These are phyloP conservation scores for Euphorbia peplus DNA, from an alignment of 345 rosid species.

Conservation along the genomic window DNA sequence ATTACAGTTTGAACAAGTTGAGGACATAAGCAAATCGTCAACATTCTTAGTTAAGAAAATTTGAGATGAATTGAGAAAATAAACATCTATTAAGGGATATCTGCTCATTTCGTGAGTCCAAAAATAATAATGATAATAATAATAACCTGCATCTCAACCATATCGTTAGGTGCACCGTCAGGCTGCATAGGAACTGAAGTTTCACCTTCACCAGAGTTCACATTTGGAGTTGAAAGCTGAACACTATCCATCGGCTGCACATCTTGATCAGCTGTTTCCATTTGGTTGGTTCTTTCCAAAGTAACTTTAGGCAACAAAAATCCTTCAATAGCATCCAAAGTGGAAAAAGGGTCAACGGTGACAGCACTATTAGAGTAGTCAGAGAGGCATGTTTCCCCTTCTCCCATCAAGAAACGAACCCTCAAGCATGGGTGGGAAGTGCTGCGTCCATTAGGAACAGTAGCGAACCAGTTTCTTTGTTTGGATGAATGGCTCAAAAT, in stretches of 20 bases:
- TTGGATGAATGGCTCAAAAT: constrained; percentile 50
- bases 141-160: constrained; percentile 62
- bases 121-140: too few relatives aligned
- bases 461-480: constrained; percentile 57
- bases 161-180: constrained; percentile 35
- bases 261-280: constrained; percentile 32
- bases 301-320: constrained; percentile 63
- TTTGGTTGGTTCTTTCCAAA: constrained; percentile 29
- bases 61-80: background rate
- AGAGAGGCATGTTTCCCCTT: constrained; percentile 62
- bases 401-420: constrained; percentile 64
- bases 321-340: constrained; percentile 59
- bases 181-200: constrained; percentile 44
- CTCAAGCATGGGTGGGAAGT: constrained; percentile 58
- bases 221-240: constrained; percentile 35
- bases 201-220: constrained; percentile 46
- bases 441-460: constrained; percentile 58
- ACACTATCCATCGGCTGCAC: constrained; percentile 38
- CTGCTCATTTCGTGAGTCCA: constrained; percentile 15
- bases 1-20: background rate
- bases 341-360: constrained; percentile 77
- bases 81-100: constrained; percentile 1
- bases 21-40: background rate
- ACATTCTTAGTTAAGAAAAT: constrained; percentile 4
- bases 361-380: constrained; percentile 51